Evolutionary conservation across 2,329 filamentous ascomycete species (phyloP).

Genomic region (Myriosclerotinia scirpicola): DNA sequence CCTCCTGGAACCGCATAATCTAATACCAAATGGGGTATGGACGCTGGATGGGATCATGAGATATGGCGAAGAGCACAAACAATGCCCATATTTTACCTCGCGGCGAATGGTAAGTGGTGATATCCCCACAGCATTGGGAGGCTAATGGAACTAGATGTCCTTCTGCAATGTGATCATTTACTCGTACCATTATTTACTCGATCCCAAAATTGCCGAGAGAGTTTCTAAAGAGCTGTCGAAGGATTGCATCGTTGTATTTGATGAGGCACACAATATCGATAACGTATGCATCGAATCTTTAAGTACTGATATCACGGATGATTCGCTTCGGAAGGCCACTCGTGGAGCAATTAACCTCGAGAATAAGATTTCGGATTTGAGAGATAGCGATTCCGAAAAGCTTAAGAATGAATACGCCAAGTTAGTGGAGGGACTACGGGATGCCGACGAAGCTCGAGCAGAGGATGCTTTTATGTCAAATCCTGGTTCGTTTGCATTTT

Average conservation of each 20-base stretch:
- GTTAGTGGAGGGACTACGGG: conserved; percentile 85
- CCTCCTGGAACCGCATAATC: conserved; percentile 87
- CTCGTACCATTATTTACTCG: conserved; percentile 96
- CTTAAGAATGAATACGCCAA: conserved; percentile 95
- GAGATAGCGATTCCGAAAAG: conserved; percentile 90
- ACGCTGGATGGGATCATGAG: conserved; percentile 84
- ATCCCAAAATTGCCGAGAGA: conserved; percentile 91
- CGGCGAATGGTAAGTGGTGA: conserved; percentile 74
- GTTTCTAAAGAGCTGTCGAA: conserved; percentile 89
- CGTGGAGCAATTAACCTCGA: conserved; percentile 89
- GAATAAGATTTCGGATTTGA: conserved; percentile 89
- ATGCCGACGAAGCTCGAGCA: conserved; percentile 83
- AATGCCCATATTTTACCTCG: conserved; percentile 96
- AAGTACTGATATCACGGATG: conserved; percentile 95
- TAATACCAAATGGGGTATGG: conserved; percentile 93
- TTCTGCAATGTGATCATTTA: conserved; percentile 99
- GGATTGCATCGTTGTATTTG: conserved; percentile 97
- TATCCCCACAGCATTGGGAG: neutral
- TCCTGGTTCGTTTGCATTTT: conserved; percentile 49
- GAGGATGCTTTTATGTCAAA: conserved; percentile 98
- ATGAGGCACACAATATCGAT: conserved; percentile 99
- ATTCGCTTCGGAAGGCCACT: conserved; percentile 87
- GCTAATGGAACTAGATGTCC: conserved; percentile 67
- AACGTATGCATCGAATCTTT: conserved; percentile 98
- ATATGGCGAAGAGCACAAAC: conserved; percentile 93